Evolutionary conservation across 73 alveolate genomes (phyloP).

Genomic region (Paramecium pentaurelia): DNA sequence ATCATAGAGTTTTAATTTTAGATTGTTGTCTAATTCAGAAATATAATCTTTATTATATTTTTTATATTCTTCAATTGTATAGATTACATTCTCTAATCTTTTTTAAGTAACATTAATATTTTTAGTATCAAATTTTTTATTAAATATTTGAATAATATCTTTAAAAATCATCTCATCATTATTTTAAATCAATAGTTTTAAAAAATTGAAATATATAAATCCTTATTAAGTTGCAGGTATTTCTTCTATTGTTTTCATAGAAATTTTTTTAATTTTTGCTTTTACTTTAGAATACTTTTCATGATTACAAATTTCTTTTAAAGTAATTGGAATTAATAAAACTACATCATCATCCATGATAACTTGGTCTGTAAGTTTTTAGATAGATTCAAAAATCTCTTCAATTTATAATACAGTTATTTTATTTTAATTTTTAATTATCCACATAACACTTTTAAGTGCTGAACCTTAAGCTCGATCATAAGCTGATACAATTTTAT

Average conservation of each 20-base stretch:
- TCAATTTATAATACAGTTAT: not conserved
- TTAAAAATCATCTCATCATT: not conserved
- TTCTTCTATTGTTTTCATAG: not conserved
- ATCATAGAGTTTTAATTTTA: not conserved
- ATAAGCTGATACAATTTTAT: not conserved
- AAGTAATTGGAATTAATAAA: not conserved
- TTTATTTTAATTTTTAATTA: not conserved
- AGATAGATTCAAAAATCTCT: not conserved
- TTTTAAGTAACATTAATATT: not conserved
- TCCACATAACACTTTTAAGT: constrained; percentile 21
- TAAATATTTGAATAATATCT: not conserved
- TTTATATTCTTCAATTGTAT: not conserved
- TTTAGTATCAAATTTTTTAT: not conserved
- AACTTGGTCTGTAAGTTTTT: not conserved
- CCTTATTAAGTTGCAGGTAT: not conserved
- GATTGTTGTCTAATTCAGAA: not conserved
- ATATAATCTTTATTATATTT: not conserved
- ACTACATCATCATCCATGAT: not conserved
- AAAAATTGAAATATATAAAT: not conserved
- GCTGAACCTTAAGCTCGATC: not conserved
- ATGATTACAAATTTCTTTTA: not conserved
- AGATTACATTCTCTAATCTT: not conserved
- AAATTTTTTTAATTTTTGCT: not conserved
- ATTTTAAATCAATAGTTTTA: not conserved
- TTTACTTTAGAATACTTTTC: not conserved